phyloP scores from a whole-genome alignment of 495 filamentous ascomycete genomes.

The Trichoderma gamsii region DNA sequence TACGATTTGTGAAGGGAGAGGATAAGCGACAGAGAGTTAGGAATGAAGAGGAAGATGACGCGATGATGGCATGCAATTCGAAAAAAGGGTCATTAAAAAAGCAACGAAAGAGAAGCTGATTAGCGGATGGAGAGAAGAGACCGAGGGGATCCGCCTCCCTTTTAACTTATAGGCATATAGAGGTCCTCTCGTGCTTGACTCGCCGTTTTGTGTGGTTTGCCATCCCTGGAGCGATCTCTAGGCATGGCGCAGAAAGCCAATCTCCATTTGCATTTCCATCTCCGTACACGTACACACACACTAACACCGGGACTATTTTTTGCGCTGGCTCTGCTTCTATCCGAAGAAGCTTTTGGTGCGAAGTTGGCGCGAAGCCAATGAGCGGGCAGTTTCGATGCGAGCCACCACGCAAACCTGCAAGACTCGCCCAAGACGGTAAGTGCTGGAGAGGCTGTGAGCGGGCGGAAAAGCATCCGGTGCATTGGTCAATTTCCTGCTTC shows the following conservation, averaged over 20 bases:
- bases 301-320: not conserved
- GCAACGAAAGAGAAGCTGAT: not conserved
- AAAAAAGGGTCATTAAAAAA: too few relatives aligned
- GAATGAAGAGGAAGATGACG: not conserved
- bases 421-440: conserved; percentile 1
- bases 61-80: not conserved
- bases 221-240: too few relatives aligned
- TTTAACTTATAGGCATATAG: not conserved
- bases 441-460: not conserved
- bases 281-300: not conserved
- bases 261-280: not conserved
- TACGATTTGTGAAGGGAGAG: not conserved
- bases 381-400: not conserved
- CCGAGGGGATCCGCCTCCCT: not conserved
- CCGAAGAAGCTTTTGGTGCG: not conserved
- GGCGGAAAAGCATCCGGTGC: not conserved
- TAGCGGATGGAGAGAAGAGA: not conserved
- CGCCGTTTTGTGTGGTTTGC: too few relatives aligned
- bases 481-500: not conserved
- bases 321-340: not conserved
- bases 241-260: too few relatives aligned
- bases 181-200: too few relatives aligned
- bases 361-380: not conserved
- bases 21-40: not conserved
- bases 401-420: not conserved